phyloP scores from a whole-genome alignment of 495 filamentous ascomycete genomes.

The Stereocaulon alpinum region DNA sequence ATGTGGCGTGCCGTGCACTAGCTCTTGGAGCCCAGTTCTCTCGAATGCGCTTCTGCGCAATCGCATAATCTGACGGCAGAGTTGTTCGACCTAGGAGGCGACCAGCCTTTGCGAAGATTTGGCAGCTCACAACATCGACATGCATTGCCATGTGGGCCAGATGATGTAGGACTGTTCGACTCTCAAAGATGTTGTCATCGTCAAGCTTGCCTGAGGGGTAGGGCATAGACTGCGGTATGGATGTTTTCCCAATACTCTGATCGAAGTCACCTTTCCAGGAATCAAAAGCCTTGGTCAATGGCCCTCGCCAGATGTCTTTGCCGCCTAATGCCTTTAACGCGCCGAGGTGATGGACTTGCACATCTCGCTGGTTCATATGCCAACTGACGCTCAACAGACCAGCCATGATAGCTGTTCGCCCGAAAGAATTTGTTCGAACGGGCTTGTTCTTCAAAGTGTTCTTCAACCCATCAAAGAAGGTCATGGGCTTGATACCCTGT shows the following conservation, averaged over 20 bases:
- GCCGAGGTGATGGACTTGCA: slow-evolving; percentile 83
- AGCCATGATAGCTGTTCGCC: slow-evolving; percentile 90
- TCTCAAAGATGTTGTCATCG: slow-evolving; percentile 74
- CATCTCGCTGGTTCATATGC: slow-evolving; percentile 96
- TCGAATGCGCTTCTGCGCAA: slow-evolving; percentile 75
- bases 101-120: slow-evolving; percentile 84
- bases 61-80: slow-evolving; percentile 66
- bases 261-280: slow-evolving; percentile 94
- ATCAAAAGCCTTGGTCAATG: slow-evolving; percentile 83
- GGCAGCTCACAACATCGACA: slow-evolving; percentile 94
- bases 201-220: slow-evolving; percentile 38
- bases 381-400: slow-evolving; percentile 88
- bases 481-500: slow-evolving; percentile 74
- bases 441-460: slow-evolving; percentile 76
- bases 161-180: slow-evolving; percentile 79
- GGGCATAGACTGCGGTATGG: slow-evolving; percentile 29
- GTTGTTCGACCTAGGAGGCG: slow-evolving; percentile 79
- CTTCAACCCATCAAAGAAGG: slow-evolving; percentile 87
- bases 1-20: slow-evolving; percentile 83
- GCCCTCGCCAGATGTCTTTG: slow-evolving; percentile 84
- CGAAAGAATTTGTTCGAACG: slow-evolving; percentile 89
- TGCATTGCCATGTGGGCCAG: slow-evolving; percentile 97
- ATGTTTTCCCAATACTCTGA: slow-evolving; percentile 53
- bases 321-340: slow-evolving; percentile 71
- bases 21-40: slow-evolving; percentile 86